Percentiles rank a stretch among this genome's conserved stretches.
phyloP scores from a whole-genome alignment of 768 basidiomycete species.

The Cystobasidiopsis lactophilus region DNA sequence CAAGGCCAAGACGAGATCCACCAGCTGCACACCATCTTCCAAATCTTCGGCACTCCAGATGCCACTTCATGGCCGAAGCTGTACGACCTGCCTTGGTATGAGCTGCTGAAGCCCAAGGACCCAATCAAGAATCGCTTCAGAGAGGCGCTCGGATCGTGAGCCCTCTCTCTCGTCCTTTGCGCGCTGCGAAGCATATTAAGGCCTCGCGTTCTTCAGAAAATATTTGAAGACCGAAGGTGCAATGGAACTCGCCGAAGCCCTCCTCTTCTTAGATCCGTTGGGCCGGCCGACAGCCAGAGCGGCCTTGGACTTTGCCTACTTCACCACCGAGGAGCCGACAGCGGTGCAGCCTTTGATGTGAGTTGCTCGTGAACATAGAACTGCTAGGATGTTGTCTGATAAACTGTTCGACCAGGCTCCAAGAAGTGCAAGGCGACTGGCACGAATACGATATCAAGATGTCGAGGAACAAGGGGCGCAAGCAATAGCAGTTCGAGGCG shows the following conservation, averaged over 20 bases:
- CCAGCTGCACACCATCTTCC: slow-evolving; percentile 82
- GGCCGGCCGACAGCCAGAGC: slow-evolving; percentile 53
- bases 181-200: neutral
- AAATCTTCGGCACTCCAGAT: slow-evolving; percentile 62
- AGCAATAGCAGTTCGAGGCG: neutral
- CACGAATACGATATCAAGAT: slow-evolving; percentile 93
- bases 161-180: slow-evolving; percentile 1
- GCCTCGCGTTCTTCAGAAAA: neutral
- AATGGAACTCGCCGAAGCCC: slow-evolving; percentile 60
- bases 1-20: slow-evolving; percentile 96
- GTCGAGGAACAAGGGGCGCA: slow-evolving; percentile 27
- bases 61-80: slow-evolving; percentile 45
- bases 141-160: slow-evolving; percentile 62
- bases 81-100: slow-evolving; percentile 81
- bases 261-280: slow-evolving; percentile 60
- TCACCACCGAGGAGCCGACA: slow-evolving; percentile 51
- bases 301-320: slow-evolving; percentile 66
- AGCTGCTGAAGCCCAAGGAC: slow-evolving; percentile 81
- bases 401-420: slow-evolving; percentile 29
- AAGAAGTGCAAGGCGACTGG: slow-evolving; percentile 77
- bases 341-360: slow-evolving; percentile 59
- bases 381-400: neutral
- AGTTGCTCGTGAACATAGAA: slow-evolving; percentile 23
- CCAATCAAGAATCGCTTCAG: slow-evolving; percentile 51
- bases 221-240: slow-evolving; percentile 27